phyloP scores from a whole-genome alignment of 1,284 basidiomycete species.

The Ceratobasidium sp. region DNA sequence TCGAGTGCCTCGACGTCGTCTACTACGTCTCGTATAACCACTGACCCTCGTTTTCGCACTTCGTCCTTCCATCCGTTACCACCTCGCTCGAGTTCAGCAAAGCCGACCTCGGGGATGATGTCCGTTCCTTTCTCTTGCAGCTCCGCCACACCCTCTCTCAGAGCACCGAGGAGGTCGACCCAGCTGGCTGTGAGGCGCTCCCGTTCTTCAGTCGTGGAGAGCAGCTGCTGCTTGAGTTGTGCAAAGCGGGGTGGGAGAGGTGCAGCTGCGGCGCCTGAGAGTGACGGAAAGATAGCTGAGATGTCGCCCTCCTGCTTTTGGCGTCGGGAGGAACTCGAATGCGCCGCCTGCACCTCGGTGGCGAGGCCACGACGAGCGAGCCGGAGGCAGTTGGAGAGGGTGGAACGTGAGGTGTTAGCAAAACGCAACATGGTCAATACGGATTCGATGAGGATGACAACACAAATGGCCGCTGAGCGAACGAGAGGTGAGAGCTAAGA shows the following conservation, averaged over 20 bases:
- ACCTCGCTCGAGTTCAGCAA: conserved; percentile 30
- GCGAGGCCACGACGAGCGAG: conserved; percentile 34
- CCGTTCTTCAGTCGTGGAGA: conserved; percentile 47
- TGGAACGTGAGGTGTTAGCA: conserved; percentile 6
- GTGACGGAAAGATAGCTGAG: conserved; percentile 63
- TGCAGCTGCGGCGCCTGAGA: conserved; percentile 54
- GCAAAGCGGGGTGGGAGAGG: conserved; percentile 63
- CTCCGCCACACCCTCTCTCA: conserved; percentile 56
- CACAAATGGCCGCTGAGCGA: too few species aligned
- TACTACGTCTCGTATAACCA: conserved; percentile 67
- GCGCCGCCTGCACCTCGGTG: conserved; percentile 26
- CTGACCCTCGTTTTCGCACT: conserved; percentile 64
- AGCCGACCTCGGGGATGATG: conserved; percentile 47
- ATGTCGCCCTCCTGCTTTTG: conserved; percentile 57
- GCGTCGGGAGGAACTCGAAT: not conserved
- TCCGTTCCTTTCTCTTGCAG: conserved; percentile 54
- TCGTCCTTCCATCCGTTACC: conserved; percentile 50
- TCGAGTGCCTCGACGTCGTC: conserved; percentile 61
- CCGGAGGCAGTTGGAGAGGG: conserved; percentile 8
- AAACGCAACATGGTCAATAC: conserved; percentile 20
- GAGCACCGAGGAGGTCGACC: conserved; percentile 60
- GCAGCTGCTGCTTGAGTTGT: conserved; percentile 63
- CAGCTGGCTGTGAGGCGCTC: conserved; percentile 61
- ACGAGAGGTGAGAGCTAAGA: too few species aligned
- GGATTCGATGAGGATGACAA: too few species aligned